Percentiles rank a stretch among this genome's conserved stretches.
Evolutionary conservation across 2,329 filamentous ascomycete genomes (phyloP).

Genomic region (Colletotrichum tamarilloi): DNA sequence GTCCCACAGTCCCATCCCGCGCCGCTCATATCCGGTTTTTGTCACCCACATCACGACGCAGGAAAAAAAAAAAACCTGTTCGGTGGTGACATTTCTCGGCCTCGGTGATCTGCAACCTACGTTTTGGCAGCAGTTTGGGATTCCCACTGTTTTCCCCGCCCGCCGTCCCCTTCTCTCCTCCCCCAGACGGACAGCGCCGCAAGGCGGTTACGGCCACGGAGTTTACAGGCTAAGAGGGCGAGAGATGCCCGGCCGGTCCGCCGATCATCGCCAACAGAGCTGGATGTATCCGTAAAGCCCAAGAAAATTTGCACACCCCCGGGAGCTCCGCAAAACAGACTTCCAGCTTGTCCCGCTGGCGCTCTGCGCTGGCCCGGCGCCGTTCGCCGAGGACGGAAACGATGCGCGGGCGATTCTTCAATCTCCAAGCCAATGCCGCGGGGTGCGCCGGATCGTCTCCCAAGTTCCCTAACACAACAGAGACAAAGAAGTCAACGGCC

Average conservation of each 20-base stretch:
- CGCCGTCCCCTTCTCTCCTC: background rate
- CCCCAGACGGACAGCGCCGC: conserved; percentile 30
- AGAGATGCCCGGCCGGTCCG: conserved; percentile 25
- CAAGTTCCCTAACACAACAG: no score
- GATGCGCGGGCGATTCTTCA: conserved; percentile 12
- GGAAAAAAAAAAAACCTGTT: conserved; percentile 5
- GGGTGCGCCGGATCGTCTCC: conserved; percentile 13
- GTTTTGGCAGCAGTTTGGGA: background rate
- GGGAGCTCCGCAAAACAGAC: conserved; percentile 21
- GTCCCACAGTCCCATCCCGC: background rate
- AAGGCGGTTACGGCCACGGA: background rate
- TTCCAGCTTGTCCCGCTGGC: conserved; percentile 11
- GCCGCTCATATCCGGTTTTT: conserved; percentile 22
- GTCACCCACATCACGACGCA: conserved; percentile 7
- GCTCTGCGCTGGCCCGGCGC: background rate
- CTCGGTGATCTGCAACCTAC: conserved; percentile 17
- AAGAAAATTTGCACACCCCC: background rate
- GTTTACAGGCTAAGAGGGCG: conserved; percentile 7
- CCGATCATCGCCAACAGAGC: conserved; percentile 6
- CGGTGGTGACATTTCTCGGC: conserved; percentile 4
- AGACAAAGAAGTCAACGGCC: background rate
- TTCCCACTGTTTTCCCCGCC: background rate
- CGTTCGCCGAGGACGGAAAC: conserved; percentile 7
- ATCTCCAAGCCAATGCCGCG: conserved; percentile 11
- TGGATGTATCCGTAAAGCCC: background rate